A percentile compares a stretch with the other conserved stretches of the same genome.
phyloP scores from a whole-genome alignment of 2,329 filamentous ascomycete genomes.

The Magnaporthales sp. region DNA sequence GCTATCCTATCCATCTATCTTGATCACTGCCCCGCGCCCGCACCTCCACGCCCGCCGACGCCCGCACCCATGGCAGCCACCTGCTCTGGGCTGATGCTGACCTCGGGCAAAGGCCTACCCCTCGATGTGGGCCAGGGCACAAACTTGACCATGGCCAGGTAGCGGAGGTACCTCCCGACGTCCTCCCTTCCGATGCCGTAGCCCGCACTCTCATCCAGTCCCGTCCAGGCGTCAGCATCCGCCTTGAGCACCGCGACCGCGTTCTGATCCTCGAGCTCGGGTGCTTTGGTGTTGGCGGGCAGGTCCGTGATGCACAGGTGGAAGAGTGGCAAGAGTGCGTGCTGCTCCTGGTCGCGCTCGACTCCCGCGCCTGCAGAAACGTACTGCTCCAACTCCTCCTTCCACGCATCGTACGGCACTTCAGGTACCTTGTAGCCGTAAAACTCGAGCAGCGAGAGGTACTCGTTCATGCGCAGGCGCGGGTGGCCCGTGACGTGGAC shows the following conservation, averaged over 20 bases:
- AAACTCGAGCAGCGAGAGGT: slow-evolving; percentile 57
- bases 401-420: slow-evolving; percentile 62
- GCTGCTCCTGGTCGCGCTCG: slow-evolving; percentile 52
- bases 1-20: not conserved
- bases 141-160: slow-evolving; percentile 55
- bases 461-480: slow-evolving; percentile 69
- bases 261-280: slow-evolving; percentile 67
- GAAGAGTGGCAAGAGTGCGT: slow-evolving; percentile 66
- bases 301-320: slow-evolving; percentile 65
- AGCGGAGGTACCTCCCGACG: slow-evolving; percentile 55
- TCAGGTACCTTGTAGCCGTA: slow-evolving; percentile 67
- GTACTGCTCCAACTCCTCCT: slow-evolving; percentile 56
- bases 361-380: slow-evolving; percentile 45
- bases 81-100: slow-evolving; percentile 9
- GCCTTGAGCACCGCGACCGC: slow-evolving; percentile 54
- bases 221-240: slow-evolving; percentile 51
- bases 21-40: not conserved
- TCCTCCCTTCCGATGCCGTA: slow-evolving; percentile 50
- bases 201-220: slow-evolving; percentile 31
- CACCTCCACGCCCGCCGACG: slow-evolving; percentile 4
- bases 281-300: slow-evolving; percentile 60
- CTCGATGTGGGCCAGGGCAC: slow-evolving; percentile 35
- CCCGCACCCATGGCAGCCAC: not conserved
- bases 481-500: slow-evolving; percentile 75
- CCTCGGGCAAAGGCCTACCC: slow-evolving; percentile 22